Evolutionary conservation across 2,329 filamentous ascomycete species (phyloP), one percentile per base, ranked within the genome.

Genomic region (Penicillium polonicum): DNA sequence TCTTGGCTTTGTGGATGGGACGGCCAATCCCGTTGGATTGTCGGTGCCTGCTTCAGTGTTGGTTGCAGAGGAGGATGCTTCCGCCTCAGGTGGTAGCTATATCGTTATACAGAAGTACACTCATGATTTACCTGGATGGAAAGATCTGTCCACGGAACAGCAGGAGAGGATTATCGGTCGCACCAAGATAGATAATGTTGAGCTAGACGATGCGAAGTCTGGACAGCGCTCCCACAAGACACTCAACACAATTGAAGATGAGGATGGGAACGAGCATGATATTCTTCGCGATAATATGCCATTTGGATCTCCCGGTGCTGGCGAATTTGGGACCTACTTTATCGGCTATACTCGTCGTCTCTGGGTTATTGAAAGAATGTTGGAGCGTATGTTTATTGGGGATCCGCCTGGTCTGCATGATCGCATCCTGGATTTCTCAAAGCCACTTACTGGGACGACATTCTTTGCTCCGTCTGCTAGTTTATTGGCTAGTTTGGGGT

Each of bases 271-370:
- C 8, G 83, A 85, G 67, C 72, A 82, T 60, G 78, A 76, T 36
- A 83, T 85, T 41, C 70, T 85, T 3, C 75, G 83, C 0, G 83
- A 85, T 57, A 86, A 85, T 60, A 85, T 85, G 83, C 83, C 83
- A 0, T 85, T 85, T 68, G 83, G 83, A 0, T 80, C 79, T 0
- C 82, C 83, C 0, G 80, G 76, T 0, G 66, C 74, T 0, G 48
- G 12, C n/a, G 48, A 50, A 13, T 50, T 50, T 29, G 48, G 35
- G 4, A 54, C 52, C 2, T 54, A 54, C 23, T 54, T 48, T 13
- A 54, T 54, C 19, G 52, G 52, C 13, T 54, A 54, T 27, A 79
- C 81, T 2, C 49, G 58, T 2, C 71, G 74, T 15, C 66, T 85
- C 4, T 85, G 82, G 81, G 82, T 85, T 0, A 78, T 81, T 44